Evolutionary conservation across 2,329 filamentous ascomycete species (phyloP), one percentile per base, ranked within the genome.

Genomic region (Tetracladium maxilliforme): DNA sequence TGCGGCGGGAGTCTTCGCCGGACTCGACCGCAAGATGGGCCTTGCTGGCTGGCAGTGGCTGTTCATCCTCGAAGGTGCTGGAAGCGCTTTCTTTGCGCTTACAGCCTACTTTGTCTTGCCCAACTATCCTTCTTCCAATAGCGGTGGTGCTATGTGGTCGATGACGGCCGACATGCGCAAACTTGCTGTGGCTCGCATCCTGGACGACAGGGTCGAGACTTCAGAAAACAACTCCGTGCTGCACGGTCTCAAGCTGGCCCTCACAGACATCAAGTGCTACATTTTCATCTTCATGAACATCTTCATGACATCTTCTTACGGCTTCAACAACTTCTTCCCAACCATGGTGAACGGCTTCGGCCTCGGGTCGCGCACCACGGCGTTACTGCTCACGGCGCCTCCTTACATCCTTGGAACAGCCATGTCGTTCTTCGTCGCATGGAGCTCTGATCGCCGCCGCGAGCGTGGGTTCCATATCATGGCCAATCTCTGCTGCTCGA

Each of bases 241-340:
- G 20, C 18, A 27, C 9, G 25, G 25, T 7, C 16, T 27, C 20
- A 27, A 23, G n/a, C 25, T 27, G 8, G 25, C 25, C 4, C n/a
- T 23, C 14, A 16, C n/a, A 7, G 25, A 27, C 18, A n/a, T n/a
- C n/a, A n/a, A n/a, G n/a, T n/a, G n/a, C n/a, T n/a, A n/a, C n/a
- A n/a, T n/a, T n/a, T n/a, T n/a, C n/a, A n/a, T n/a, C n/a, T n/a
- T n/a, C n/a, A n/a, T n/a, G n/a, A n/a, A n/a, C n/a, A n/a, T n/a
- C n/a, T n/a, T n/a, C n/a, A n/a, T n/a, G n/a, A n/a, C n/a, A n/a
- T n/a, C 39, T 13, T 41, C 41, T 0, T 46, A 47, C 5, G 44
- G 42, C 2, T 47, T 49, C 36, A 49, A 45, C 24, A 44, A 48
- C 20, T 49, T 51, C 32, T 49, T 42, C 22, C 47, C 47, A 3